phyloP scores from a whole-genome alignment of 1,139 yeast genomes.

The Suhomyces maxii region DNA sequence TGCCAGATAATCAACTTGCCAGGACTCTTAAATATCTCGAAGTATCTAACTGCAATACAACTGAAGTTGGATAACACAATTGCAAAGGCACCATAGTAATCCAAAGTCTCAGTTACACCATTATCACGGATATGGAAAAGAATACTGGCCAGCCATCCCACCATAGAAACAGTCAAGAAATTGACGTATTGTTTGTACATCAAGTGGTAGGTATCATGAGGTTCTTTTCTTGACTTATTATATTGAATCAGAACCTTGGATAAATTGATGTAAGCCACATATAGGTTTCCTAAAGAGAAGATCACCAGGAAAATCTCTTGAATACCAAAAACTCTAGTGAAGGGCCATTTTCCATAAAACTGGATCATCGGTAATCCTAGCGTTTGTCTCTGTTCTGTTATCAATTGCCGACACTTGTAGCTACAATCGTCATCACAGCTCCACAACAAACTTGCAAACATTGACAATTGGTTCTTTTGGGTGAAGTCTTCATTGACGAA shows the following conservation, averaged over 20 bases:
- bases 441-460: slow-evolving; percentile 25
- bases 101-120: slow-evolving; percentile 42
- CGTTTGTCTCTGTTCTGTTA: slow-evolving; percentile 27
- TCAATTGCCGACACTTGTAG: slow-evolving; percentile 43
- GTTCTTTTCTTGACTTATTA: slow-evolving; percentile 20
- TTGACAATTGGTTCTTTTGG: slow-evolving; percentile 10
- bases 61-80: slow-evolving; percentile 41
- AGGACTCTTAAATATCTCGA: slow-evolving; percentile 22
- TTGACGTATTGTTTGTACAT: slow-evolving; percentile 37
- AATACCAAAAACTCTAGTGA: slow-evolving; percentile 36
- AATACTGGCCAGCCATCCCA: slow-evolving; percentile 43
- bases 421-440: slow-evolving; percentile 41
- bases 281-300: slow-evolving; percentile 42
- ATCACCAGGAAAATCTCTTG: slow-evolving; percentile 41
- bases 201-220: slow-evolving; percentile 13
- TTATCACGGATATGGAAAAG: slow-evolving; percentile 44
- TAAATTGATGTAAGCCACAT: slow-evolving; percentile 34
- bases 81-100: slow-evolving; percentile 47
- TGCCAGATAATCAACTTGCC: slow-evolving; percentile 12
- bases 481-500: slow-evolving; percentile 4
- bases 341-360: slow-evolving; percentile 52
- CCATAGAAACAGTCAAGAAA: slow-evolving; percentile 29
- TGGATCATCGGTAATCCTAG: slow-evolving; percentile 34
- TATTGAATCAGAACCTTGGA: slow-evolving; percentile 29
- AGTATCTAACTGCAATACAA: slow-evolving; percentile 35